phyloP scores from a whole-genome alignment of 371 early-diverging fungal species.

The Chytridium lagenaria region DNA sequence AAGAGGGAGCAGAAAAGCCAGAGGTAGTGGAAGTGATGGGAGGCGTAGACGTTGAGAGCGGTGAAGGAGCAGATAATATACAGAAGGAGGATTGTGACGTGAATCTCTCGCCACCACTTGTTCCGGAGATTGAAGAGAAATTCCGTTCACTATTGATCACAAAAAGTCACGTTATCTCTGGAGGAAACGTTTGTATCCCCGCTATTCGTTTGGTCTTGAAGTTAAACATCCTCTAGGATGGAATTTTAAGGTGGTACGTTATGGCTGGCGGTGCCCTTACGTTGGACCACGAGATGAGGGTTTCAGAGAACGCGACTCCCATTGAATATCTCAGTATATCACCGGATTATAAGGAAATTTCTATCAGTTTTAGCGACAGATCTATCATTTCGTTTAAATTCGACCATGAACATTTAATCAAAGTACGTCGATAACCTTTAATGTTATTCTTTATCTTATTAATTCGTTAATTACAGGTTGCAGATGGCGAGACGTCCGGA shows the following conservation, averaged over 20 bases:
- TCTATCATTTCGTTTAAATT: constrained; percentile 22
- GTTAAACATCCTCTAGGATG: constrained; percentile 40
- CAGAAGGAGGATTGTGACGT: too few relatives aligned
- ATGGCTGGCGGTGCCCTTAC: constrained; percentile 2
- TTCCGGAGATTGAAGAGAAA: background rate
- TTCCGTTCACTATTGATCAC: constrained; percentile 18
- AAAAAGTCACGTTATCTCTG: constrained; percentile 34
- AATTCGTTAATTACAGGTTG: background rate
- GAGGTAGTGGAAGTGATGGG: background rate
- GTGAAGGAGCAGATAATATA: too few relatives aligned
- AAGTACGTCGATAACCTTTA: background rate
- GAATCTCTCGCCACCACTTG: background rate
- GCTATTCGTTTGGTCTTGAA: background rate
- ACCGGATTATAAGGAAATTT: constrained; percentile 37
- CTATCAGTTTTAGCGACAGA: constrained; percentile 28
- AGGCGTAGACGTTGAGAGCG: background rate
- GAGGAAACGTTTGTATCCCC: constrained; percentile 43
- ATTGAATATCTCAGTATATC: constrained; percentile 32
- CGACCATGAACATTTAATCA: background rate
- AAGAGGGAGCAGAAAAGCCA: constrained; percentile 10
- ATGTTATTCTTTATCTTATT: background rate
- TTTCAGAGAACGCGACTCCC: constrained; percentile 9
- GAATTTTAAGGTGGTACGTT: constrained; percentile 33
- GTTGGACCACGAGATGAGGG: background rate
- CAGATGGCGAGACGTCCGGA: background rate